Conservation (phyloP, 192 early-diverging fungal genomes). For the Spinellus fusiger region DNA sequence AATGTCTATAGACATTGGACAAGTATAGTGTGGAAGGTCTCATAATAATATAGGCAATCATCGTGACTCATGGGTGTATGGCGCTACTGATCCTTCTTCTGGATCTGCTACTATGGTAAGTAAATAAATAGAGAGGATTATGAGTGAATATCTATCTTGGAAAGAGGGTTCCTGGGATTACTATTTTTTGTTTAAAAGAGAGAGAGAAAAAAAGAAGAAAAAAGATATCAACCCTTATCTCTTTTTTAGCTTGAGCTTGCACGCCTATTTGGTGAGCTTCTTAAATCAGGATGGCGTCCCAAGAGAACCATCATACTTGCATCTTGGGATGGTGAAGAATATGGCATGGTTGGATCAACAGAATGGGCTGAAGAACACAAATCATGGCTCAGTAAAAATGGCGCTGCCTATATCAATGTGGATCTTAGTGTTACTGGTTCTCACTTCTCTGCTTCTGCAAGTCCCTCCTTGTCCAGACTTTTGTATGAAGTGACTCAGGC, state of each 20-base stretch:
- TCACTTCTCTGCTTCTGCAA: conserved; percentile 44
- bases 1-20: too few relatives aligned
- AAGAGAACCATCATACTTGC: conserved; percentile 56
- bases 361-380: conserved; percentile 65
- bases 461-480: conserved; percentile 46
- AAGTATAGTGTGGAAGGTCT: too few relatives aligned
- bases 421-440: conserved; percentile 49
- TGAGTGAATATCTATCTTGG: too few relatives aligned
- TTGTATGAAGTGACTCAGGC: conserved; percentile 44
- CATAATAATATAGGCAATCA: conserved; percentile 49
- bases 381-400: conserved; percentile 53
- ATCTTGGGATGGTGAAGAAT: conserved; percentile 71
- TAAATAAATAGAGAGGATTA: too few relatives aligned
- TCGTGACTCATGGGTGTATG: conserved; percentile 63
- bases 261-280: conserved; percentile 48
- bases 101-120: conserved; percentile 50
- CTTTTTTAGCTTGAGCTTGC: conserved; percentile 41
- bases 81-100: conserved; percentile 59
- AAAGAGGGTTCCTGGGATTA: too few relatives aligned
- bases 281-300: conserved; percentile 58
- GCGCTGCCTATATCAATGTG: conserved; percentile 56
- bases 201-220: neutral
- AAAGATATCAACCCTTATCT: neutral
- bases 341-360: conserved; percentile 59
- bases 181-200: too few relatives aligned